Evolutionary conservation across 306 rosid species (phyloP), one percentile per base, ranked within the genome.

Genomic region (Carpinus fangiana): DNA sequence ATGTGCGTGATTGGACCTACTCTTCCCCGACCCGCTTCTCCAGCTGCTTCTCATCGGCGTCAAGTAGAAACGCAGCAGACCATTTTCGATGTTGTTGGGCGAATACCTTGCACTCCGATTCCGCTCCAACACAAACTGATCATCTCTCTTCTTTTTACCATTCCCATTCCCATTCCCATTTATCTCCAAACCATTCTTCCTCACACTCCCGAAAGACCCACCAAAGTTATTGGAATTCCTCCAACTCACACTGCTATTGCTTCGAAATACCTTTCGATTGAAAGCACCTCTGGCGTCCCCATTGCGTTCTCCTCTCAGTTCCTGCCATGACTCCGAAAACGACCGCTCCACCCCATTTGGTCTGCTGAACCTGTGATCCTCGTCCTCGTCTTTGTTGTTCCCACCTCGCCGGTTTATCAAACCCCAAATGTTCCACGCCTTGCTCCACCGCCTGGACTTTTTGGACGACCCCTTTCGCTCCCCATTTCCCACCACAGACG

Each of bases 231-330:
- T 89, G 0, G 88, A 89, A 76, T 87, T 95, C 76, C 99, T 90
- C 99, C 99, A 95, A 79, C 97, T 95, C 45, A 91, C 95, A 69
- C 98, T 90, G 84, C 97, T 92, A 67, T 90, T 92, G 79, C 97
- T 94, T 84, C 98, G 82, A 38, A 87, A 72, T 41, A 87, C 46
- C 83, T 88, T 94, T 0, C 90, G 87, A 75, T 90, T 87, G 59
- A 92, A 86, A 57, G 84, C 90, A 65, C 86, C 75, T 67, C 86
- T 79, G 1, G 78, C 85, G 36, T 85, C 96, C 38, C 89, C 95
- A 65, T 86, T 90, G 65, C 90, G 84, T 34, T 86, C 91, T 72
- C 87, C 93, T 86, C 98, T 86, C 9, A 83, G 87, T 61, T 95
- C 99, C 21, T 90, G 93, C 96, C 97, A 95, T 0, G 99, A 92